These are phyloP conservation scores for Populus tomentosa DNA, from an alignment of 441 rosid species.

Conservation along the genomic window DNA sequence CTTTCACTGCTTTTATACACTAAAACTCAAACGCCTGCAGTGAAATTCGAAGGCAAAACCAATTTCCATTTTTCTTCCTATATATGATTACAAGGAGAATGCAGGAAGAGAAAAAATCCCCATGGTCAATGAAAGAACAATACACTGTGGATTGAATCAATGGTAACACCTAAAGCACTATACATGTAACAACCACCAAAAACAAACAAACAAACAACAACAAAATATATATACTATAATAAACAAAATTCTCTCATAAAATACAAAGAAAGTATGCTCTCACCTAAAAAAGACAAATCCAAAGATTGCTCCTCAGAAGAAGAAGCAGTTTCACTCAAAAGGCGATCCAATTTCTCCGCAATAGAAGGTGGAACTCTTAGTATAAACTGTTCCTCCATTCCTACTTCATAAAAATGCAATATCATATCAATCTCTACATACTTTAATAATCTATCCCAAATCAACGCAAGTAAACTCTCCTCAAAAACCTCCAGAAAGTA, in stretches of 20 bases:
- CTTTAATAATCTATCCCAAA: not conserved
- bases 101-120: not conserved
- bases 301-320: conserved; percentile 64
- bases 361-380: conserved; percentile 91
- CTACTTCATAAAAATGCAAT: not conserved
- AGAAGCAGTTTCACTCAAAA: conserved; percentile 61
- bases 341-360: conserved; percentile 69
- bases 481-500: not conserved
- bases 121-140: not conserved
- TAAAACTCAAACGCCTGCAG: not conserved
- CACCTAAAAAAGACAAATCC: conserved; percentile 82
- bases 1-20: not conserved
- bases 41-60: not conserved
- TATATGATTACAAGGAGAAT: not conserved
- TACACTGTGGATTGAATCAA: not conserved
- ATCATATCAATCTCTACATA: not conserved
- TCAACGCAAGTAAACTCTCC: not conserved
- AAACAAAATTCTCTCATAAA: not conserved
- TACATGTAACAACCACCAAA: not conserved
- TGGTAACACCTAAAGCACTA: not conserved
- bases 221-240: not conserved
- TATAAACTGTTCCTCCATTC: conserved; percentile 90
- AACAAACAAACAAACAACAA: no score
- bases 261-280: conserved; percentile 4
- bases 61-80: not conserved